Conservation (phyloP, 2,329 filamentous ascomycete genomes). For the Colletotrichum sp. region DNA sequence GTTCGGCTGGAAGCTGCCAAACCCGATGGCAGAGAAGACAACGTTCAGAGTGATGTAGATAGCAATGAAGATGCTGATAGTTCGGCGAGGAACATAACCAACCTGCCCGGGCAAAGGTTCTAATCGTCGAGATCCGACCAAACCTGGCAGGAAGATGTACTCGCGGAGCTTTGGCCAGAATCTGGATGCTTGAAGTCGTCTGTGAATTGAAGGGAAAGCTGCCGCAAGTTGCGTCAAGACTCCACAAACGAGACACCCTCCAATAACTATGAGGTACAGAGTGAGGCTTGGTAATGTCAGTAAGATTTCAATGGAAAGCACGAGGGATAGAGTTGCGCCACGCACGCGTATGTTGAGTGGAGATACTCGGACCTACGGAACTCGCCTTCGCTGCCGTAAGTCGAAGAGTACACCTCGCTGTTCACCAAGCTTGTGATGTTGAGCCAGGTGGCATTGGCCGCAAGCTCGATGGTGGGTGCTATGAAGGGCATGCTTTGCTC, state of each 20-base stretch:
- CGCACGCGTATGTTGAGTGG: background rate
- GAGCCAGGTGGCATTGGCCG: background rate
- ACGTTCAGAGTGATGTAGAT: conserved; percentile 42
- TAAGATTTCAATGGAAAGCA: background rate
- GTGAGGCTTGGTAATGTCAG: background rate
- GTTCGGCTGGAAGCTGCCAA: conserved; percentile 29
- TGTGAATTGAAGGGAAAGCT: background rate
- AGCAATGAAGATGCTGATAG: conserved; percentile 48
- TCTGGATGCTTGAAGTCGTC: background rate
- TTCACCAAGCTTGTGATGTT: background rate
- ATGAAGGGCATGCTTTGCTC: conserved; percentile 15
- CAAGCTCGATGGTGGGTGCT: background rate
- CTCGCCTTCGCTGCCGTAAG: background rate
- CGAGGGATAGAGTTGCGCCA: background rate
- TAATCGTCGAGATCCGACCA: conserved; percentile 27
- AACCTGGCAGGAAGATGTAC: conserved; percentile 28
- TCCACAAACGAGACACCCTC: background rate
- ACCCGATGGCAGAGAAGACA: conserved; percentile 33
- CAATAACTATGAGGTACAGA: background rate
- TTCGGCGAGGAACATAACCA: conserved; percentile 41
- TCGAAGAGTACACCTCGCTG: background rate
- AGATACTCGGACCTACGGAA: conserved; percentile 1
- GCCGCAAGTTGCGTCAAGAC: background rate
- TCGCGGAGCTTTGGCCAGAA: conserved; percentile 15
- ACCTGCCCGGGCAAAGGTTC: conserved; percentile 24